Base-by-base conservation (phyloP, 176 grass and related monocot genomes). In the Alloteropsis semialata region DNA sequence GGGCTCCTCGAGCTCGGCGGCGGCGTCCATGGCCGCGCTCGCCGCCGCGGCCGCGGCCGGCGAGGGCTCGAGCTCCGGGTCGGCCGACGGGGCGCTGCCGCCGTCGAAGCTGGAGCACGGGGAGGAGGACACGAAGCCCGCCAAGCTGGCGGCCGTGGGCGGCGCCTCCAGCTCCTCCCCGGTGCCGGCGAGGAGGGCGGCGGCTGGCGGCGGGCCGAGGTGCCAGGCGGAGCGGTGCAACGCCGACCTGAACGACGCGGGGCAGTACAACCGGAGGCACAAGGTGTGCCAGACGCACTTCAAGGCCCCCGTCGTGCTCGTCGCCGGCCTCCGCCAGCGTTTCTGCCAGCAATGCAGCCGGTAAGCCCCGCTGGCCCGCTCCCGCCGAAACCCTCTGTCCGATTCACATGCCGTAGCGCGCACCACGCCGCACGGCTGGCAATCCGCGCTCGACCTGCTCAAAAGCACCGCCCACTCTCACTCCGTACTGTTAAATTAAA, bases 341-440 rank as follows among this genome's bases (percentile, higher is more conserved):
- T 98, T 98, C 89, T 98, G 96, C 86, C 96, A 98, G 87, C 96
- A 98, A 95, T 98, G 96, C 90, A 98, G 96, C 87, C 88, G 96
- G 96, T 98, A 75, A 65, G 30, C 14, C 66, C 69, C 57, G 24
- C 57, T n/a, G n/a, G 49, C 61, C 71, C 39, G 21, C 69, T 51
- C 43, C 41, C 32, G 62, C 70, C 37, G 14, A 60, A 78, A 45
- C n/a, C 64, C 41, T 7, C 58, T 17, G 18, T 5, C 19, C 8
- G n/a, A n/a, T 8, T n/a, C 21, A 58, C 55, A 58, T 55, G 51
- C n/a, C n/a, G n/a, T n/a, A n/a, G 51, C 51, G 51, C 21, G 55
- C 55, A 13, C 55, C 10, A 57, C 22, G 53, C 21, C 21, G 10
- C 34, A 42, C 7, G 55, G 15, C 46, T 49, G 46, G 8, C 54